These are phyloP conservation scores for Glomus cerebriforme DNA, from an alignment of 192 early-diverging fungal species.

Conservation along the genomic window DNA sequence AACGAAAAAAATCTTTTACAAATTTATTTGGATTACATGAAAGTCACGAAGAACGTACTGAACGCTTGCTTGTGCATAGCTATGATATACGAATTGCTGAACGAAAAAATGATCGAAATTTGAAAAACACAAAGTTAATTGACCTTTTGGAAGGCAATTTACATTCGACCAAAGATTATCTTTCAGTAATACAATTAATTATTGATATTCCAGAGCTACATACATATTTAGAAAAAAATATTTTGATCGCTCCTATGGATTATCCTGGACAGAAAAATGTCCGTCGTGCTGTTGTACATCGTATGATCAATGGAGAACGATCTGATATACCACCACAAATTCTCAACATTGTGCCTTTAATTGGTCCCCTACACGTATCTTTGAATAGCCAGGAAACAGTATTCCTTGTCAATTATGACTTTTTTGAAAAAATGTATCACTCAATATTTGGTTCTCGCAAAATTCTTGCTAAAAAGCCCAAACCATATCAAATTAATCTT, in stretches of 20 bases:
- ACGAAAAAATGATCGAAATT: too few species aligned
- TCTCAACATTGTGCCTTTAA: conserved; percentile 6
- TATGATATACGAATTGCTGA: too few species aligned
- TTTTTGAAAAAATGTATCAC: conserved; percentile 15
- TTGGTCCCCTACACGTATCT: conserved; percentile 14
- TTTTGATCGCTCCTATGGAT: conserved; percentile 14
- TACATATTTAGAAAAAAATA: background rate
- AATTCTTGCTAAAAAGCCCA: too few species aligned
- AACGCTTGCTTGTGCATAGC: too few species aligned
- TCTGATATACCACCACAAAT: background rate
- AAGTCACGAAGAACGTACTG: too few species aligned
- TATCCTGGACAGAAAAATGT: too few species aligned
- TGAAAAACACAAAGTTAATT: too few species aligned
- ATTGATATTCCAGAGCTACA: background rate
- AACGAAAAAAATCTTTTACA: too few species aligned
- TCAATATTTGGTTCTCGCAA: too few species aligned
- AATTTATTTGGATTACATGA: too few species aligned
- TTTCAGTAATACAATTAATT: background rate
- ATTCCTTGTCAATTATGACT: background rate
- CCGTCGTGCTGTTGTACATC: background rate
- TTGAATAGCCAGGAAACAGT: conserved; percentile 9
- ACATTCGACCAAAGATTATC: conserved; percentile 2
- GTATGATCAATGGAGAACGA: background rate
- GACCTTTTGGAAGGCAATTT: background rate
- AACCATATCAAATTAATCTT: too few species aligned